These are phyloP conservation scores for Spizellomyces sp. DNA, from an alignment of 192 early-diverging fungal genomes.

Conservation along the genomic window DNA sequence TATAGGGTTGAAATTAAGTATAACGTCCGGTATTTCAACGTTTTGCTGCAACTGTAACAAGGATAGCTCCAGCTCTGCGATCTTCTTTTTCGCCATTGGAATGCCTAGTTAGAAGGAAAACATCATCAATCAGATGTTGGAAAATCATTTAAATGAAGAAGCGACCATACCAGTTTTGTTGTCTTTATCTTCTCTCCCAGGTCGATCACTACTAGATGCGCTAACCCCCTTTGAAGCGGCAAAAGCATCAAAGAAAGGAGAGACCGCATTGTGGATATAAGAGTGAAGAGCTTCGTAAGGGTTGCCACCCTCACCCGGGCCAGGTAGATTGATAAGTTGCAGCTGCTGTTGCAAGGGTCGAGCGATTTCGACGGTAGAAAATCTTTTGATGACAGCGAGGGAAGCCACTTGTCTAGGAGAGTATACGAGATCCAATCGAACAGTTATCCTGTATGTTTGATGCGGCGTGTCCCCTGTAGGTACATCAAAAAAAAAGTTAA, in stretches of 20 bases:
- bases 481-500: background rate
- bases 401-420: conserved; percentile 18
- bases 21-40: conserved; percentile 94
- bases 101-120: conserved; percentile 56
- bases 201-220: background rate
- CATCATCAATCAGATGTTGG: background rate
- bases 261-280: conserved; percentile 90
- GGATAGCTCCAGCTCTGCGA: conserved; percentile 95
- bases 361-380: conserved; percentile 61
- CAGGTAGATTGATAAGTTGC: conserved; percentile 91
- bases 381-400: conserved; percentile 46
- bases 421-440: conserved; percentile 32
- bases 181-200: conserved; percentile 59
- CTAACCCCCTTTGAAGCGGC: conserved; percentile 66
- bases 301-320: conserved; percentile 57
- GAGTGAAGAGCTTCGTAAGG: conserved; percentile 90
- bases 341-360: conserved; percentile 77
- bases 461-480: background rate
- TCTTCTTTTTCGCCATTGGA: conserved; percentile 97
- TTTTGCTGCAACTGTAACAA: conserved; percentile 96
- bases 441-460: background rate
- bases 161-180: conserved; percentile 65
- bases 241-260: conserved; percentile 96
- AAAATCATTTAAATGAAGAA: background rate
- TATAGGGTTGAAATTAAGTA: conserved; percentile 82